Evolutionary conservation across 2,329 filamentous ascomycete species (phyloP).

Genomic region (Epichloe bromicola): DNA sequence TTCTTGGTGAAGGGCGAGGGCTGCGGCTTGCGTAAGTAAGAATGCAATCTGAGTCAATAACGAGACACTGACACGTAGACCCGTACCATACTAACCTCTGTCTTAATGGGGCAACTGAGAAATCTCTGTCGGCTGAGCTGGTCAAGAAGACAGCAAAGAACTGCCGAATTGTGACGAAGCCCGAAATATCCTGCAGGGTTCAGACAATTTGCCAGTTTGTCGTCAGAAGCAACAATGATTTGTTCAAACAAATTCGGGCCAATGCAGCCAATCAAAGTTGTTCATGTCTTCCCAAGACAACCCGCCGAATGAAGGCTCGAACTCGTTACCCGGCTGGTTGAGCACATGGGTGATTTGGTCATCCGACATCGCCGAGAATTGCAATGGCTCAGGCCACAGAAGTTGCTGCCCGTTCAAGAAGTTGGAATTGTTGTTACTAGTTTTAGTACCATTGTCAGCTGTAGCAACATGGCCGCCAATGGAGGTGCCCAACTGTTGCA

Average conservation of each 20-base stretch:
- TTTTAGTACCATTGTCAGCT: constrained; percentile 1
- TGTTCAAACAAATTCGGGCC: constrained; percentile 26
- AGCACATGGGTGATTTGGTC: constrained; percentile 54
- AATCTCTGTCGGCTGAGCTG: constrained; percentile 13
- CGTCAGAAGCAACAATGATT: neutral
- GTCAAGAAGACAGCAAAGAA: neutral
- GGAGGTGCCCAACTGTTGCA: constrained; percentile 8
- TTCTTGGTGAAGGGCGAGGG: constrained; percentile 35
- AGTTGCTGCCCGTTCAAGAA: constrained; percentile 18
- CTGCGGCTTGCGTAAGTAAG: constrained; percentile 24
- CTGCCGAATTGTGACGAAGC: neutral
- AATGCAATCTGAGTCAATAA: neutral
- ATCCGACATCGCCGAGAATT: constrained; percentile 58
- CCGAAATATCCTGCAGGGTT: neutral
- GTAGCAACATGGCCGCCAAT: constrained; percentile 1
- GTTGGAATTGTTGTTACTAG: constrained; percentile 6
- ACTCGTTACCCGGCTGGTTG: constrained; percentile 47
- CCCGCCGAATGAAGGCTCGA: constrained; percentile 41
- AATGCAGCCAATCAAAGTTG: constrained; percentile 44
- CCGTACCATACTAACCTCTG: constrained; percentile 31
- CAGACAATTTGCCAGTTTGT: neutral
- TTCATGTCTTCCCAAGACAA: constrained; percentile 47
- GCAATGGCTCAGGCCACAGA: constrained; percentile 38
- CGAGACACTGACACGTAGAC: constrained; percentile 13
- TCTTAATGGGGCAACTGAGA: constrained; percentile 32